Evolutionary conservation across 169 alveolate genomes (phyloP), one percentile per base, ranked within the genome.

Genomic region (Cryptosporidium muris): DNA sequence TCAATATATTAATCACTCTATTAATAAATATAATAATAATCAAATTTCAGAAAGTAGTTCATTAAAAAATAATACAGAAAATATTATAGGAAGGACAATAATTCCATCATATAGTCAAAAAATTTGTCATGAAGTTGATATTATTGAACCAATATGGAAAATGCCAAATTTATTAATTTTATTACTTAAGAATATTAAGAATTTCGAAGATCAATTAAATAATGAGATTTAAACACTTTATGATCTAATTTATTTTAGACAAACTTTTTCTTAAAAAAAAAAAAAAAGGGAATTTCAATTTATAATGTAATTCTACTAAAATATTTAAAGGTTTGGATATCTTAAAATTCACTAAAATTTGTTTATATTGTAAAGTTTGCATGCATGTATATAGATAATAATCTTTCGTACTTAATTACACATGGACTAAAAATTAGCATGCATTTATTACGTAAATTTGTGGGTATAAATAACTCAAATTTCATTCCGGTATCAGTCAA

Each of bases 71-170:
- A 16, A 52, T 40, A 40, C 66, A 12, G 52, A 7, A 51, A 54
- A 51, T 38, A 52, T 65, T 37, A 36, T 67, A 52, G 82, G 66
- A 38, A 67, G 82, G 54, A 67, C 82, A 52, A 40, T 67, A 34
- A 65, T 67, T 37, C 82, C 82, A 3, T 67, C 66, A 12, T 67
- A 67, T 54, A 40, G 47, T 51, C 82, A 67, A 67, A 67, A 67
- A 53, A 67, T 67, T 64, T 67, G 82, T 36, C 82, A 67, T 38
- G 82, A 67, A 9, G 82, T 67, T 5, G 82, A 67, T 1, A n/a
- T 67, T 52, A 67, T 67, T 67, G 54, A 67, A 14, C 82, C 82
- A 6, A 8, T 67, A 14, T 67, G 82, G 82, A 67, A 58, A 11
- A 67, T 67, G 82, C 82, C 82, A 38, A 8, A 51, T 4, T 12